Evolutionary conservation across 2,329 filamentous ascomycete species (phyloP), one percentile per base, ranked within the genome.

Genomic region (Alternaria sp.): DNA sequence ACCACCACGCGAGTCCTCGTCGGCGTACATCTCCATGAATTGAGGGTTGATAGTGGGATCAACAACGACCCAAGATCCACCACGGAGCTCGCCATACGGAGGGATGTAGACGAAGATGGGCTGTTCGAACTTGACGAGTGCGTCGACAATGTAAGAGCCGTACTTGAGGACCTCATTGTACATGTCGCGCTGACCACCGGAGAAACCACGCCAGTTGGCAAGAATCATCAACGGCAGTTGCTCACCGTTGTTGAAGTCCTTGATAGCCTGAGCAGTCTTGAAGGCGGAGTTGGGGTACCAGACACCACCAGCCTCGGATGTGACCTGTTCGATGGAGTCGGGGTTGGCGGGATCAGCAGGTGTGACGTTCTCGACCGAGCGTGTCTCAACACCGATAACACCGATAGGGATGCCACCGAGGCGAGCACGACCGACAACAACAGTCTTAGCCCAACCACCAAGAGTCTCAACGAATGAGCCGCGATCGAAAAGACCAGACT

Each of bases 81-180:
- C 96, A 87, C 96, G 95, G 59, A 99, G 91, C 83, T 99, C 96
- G 73, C 96, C 95, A 77, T 91, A 93, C 9, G 96, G 96, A 77
- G 96, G 96, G 77, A 99, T 99, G 86, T 99, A 99, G 69, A 99
- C 93, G 79, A 99, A 99, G 83, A 99, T 90, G 59, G 96, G 96
- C 86, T 99, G 96, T 86, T 99, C 93, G 79, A 93, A 99, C 84
- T 97, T 97, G 86, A 97, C 93, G 51, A 99, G 90, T 59, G 95
- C 95, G 77, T 99, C 96, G 72, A 99, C 96, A 78, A 99, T 99
- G 87, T 96, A 98, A 17, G 95, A 97, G 79, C 96, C 96, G 78
- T 99, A 99, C 87, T 99, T 99, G 82, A 99, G 89, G 15, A 99
- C 96, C 84, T 99, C 96, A 85, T 98, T 97, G 89, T 96, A 99